Conservation (phyloP, 768 basidiomycete species). For the Gymnopilus dilepis region DNA sequence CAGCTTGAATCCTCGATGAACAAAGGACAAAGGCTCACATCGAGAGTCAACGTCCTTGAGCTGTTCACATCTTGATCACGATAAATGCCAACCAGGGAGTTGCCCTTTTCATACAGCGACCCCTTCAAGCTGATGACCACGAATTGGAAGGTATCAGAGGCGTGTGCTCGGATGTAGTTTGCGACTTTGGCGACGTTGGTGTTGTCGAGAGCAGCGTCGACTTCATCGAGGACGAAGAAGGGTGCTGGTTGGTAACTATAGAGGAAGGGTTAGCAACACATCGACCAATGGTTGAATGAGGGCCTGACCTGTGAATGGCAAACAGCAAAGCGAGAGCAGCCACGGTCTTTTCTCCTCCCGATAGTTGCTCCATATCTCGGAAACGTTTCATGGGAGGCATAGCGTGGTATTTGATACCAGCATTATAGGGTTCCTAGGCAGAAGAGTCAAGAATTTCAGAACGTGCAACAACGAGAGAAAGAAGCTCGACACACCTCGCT, state of each 20-base stretch:
- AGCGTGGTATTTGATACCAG: conserved; percentile 94
- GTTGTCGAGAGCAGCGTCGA: conserved; percentile 96
- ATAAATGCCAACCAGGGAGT: conserved; percentile 92
- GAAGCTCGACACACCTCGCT: conserved; percentile 69
- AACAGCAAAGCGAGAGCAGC: conserved; percentile 96
- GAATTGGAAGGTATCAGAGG: conserved; percentile 89
- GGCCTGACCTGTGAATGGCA: conserved; percentile 98
- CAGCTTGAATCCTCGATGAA: background rate
- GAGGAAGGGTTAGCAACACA: background rate
- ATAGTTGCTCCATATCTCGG: conserved; percentile 98
- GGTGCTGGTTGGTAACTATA: conserved; percentile 92
- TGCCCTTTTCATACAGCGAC: conserved; percentile 87
- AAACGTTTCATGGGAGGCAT: conserved; percentile 99
- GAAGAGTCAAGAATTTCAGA: background rate
- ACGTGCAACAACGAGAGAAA: background rate
- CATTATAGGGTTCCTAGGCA: conserved; percentile 39
- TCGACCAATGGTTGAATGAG: too few species aligned
- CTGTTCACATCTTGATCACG: conserved; percentile 94
- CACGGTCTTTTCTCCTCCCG: conserved; percentile 98
- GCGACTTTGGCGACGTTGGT: conserved; percentile 98
- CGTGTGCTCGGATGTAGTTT: conserved; percentile 86
- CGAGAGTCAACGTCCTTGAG: conserved; percentile 88
- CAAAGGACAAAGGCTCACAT: conserved; percentile 55
- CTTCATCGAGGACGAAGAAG: conserved; percentile 98
- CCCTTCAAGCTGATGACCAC: conserved; percentile 97